Base-by-base conservation (phyloP, 192 early-diverging fungal species). In the Backusella tarrabulga region DNA sequence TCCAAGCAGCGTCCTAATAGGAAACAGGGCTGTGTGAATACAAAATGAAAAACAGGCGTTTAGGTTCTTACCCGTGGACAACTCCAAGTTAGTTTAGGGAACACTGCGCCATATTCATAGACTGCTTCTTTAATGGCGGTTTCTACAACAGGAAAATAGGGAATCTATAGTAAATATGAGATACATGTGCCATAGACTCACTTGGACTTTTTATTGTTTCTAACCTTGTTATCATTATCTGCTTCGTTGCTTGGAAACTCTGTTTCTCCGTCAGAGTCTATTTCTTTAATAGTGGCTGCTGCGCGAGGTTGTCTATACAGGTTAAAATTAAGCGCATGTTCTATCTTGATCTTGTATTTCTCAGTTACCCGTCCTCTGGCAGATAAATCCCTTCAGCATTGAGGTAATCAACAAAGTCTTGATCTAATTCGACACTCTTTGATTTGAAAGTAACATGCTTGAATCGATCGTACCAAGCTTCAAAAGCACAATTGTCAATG, bases 31-130 rank as follows among this genome's bases (percentile, higher is more conserved):
- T 42, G 29, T 40, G 35, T 34, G 29, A 38, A 35, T 63, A 34
- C 0, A 19, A 29, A 67, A 21, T 38, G 60, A 12, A 23, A 11
- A 17, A 54, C 36, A 56, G n/a, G 3, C 23, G n/a, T 19, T 29
- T 34, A 35, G 1, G 7, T 41, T 17, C 42, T 84, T 75, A 92
- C 91, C 73, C 92, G 92, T 4, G 98, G 98, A 0, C 95, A 93
- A 73, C 91, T 94, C 98, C 98, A 99, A 80, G 94, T 95, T 69
- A 99, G 89, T 54, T 98, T 97, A 19, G 97, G 97, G 29, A 72
- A 72, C 50, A 46, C 21, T 56, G 54, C 54, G 1, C 54, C 54
- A 21, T 56, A 56, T 56, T 56, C 54, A 56, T 56, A 56, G 3
- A 56, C 54, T 56, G 54, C 54, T 21, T 56, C 54, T 56, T 56